Conservation (phyloP, 345 rosid genomes). For the Eucalyptus polybractea region DNA sequence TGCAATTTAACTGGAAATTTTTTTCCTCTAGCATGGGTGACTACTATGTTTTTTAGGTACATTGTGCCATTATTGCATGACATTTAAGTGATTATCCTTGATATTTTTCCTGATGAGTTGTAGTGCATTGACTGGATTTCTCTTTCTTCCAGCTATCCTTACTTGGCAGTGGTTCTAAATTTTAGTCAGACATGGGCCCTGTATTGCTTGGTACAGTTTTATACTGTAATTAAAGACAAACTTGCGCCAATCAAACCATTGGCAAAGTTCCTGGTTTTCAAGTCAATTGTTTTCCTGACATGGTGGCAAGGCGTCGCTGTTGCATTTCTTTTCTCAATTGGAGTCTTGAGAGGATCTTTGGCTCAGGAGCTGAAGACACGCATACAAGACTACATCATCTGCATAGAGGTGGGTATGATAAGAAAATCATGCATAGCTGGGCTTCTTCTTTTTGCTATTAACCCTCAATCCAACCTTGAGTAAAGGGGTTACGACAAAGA, state of each 20-base stretch:
- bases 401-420: conserved; percentile 62
- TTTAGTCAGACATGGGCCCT: conserved; percentile 98
- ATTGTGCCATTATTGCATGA: background rate
- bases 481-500: conserved; percentile 46
- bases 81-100: background rate
- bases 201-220: conserved; percentile 96
- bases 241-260: conserved; percentile 84
- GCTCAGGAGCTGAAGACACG: conserved; percentile 89
- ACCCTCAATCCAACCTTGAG: background rate
- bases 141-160: conserved; percentile 66
- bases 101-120: background rate
- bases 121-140: background rate
- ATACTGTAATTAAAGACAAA: conserved; percentile 76
- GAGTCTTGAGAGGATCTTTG: conserved; percentile 71
- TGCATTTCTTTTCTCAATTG: conserved; percentile 88
- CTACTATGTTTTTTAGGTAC: background rate
- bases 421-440: background rate
- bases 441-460: background rate
- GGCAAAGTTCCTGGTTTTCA: conserved; percentile 91
- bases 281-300: conserved; percentile 93
- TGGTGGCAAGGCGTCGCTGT: conserved; percentile 99
- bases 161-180: conserved; percentile 90
- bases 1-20: background rate
- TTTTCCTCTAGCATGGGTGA: background rate
- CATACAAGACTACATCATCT: conserved; percentile 93